A percentile compares a stretch with the other conserved stretches of the same genome.
Evolutionary conservation across 768 basidiomycete species (phyloP).

Genomic region (Pseudohyphozyma bogoriensis): DNA sequence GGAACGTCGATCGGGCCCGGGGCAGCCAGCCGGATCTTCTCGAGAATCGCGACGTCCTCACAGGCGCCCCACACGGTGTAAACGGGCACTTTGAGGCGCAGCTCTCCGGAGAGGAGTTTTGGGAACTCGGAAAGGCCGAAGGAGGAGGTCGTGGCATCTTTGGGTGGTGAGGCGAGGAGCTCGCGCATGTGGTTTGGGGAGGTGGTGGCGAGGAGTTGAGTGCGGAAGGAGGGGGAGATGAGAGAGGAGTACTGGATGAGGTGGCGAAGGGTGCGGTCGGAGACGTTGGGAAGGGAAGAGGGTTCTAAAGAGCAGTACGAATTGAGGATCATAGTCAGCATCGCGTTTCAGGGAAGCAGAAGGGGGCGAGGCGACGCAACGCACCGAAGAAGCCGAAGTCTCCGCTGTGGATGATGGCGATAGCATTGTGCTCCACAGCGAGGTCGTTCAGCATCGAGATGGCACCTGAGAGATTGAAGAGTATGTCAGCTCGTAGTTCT

Average conservation of each 20-base stretch:
- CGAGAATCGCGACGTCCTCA: conserved; percentile 85
- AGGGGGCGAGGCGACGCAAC: background rate
- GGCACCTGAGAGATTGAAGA: conserved; percentile 45
- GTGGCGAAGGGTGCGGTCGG: conserved; percentile 87
- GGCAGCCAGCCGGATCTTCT: conserved; percentile 61
- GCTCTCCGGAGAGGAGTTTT: conserved; percentile 72
- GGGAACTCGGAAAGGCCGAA: conserved; percentile 84
- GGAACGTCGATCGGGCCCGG: conserved; percentile 7
- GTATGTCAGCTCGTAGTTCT: background rate
- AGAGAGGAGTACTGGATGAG: conserved; percentile 93
- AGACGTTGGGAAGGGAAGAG: conserved; percentile 73
- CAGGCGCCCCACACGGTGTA: conserved; percentile 97
- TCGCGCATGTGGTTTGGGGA: conserved; percentile 46
- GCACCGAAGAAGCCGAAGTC: conserved; percentile 97
- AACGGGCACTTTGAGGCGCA: conserved; percentile 84
- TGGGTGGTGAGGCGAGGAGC: conserved; percentile 15
- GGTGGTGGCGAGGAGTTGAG: conserved; percentile 21
- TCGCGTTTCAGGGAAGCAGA: no score
- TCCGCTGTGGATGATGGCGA: conserved; percentile 91
- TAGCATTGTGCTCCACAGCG: conserved; percentile 75
- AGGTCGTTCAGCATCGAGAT: conserved; percentile 81
- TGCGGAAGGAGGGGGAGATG: conserved; percentile 62
- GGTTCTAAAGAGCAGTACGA: conserved; percentile 46
- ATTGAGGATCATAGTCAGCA: no score
- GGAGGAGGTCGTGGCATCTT: conserved; percentile 49